These are phyloP conservation scores for Nepenthes alata DNA, from an alignment of 179 eudicot species.

Conservation along the genomic window DNA sequence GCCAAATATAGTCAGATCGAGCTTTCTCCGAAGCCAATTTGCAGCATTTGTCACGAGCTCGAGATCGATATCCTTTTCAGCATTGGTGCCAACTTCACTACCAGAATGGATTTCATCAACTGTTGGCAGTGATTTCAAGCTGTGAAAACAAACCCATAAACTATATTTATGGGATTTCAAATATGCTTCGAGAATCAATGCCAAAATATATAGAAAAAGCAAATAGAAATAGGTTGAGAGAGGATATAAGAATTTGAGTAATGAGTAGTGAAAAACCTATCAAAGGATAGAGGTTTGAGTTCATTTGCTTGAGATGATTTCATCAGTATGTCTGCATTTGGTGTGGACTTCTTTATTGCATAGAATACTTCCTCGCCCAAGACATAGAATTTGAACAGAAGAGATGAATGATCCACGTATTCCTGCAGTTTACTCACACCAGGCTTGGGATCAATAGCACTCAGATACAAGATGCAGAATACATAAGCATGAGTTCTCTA, in stretches of 20 bases:
- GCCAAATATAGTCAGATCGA: constrained; percentile 82
- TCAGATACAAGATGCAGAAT: neutral
- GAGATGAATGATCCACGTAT: constrained; percentile 80
- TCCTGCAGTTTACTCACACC: constrained; percentile 39
- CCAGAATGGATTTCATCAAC: constrained; percentile 26
- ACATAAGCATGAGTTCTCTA: no score
- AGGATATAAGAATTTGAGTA: neutral
- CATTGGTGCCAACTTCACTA: constrained; percentile 17
- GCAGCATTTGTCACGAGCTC: constrained; percentile 77
- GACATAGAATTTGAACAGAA: constrained; percentile 73
- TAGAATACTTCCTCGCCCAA: constrained; percentile 59
- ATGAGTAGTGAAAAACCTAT: constrained; percentile 36
- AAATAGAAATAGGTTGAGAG: neutral
- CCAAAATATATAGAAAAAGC: neutral
- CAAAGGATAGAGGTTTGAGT: constrained; percentile 60
- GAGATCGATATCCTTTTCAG: constrained; percentile 32
- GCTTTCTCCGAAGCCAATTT: constrained; percentile 53
- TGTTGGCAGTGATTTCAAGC: constrained; percentile 82
- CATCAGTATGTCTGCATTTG: constrained; percentile 49
- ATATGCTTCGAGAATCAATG: neutral
- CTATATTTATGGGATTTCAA: neutral
- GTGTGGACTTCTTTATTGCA: constrained; percentile 77
- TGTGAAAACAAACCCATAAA: constrained; percentile 15
- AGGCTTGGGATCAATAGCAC: neutral
- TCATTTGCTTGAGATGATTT: constrained; percentile 37